phyloP scores from a whole-genome alignment of 1,284 basidiomycete genomes.

The Meripilus lineatus region DNA sequence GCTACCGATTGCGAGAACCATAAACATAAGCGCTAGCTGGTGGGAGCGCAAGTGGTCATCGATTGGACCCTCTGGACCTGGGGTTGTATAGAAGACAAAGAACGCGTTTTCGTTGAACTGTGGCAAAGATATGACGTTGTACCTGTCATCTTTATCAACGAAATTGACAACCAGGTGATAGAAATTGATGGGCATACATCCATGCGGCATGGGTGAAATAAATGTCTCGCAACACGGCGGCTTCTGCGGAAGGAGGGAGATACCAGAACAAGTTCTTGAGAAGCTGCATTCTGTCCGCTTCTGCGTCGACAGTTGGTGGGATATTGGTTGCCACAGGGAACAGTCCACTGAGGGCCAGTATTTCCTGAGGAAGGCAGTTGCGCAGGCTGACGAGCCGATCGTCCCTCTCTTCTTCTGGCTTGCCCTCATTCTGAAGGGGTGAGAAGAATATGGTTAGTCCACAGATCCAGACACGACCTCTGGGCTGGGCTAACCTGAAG shows the following conservation, averaged over 20 bases:
- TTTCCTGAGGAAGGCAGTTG: conserved; percentile 51
- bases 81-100: conserved; percentile 52
- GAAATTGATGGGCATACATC: conserved; percentile 70
- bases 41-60: conserved; percentile 61
- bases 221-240: conserved; percentile 52
- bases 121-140: conserved; percentile 63
- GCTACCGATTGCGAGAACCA: conserved; percentile 70
- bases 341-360: conserved; percentile 56
- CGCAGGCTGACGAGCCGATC: conserved; percentile 45
- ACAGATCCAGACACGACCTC: not conserved
- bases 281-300: conserved; percentile 35
- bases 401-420: conserved; percentile 51
- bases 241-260: conserved; percentile 55
- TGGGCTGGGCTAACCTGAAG: conserved; percentile 44
- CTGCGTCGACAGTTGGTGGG: conserved; percentile 35
- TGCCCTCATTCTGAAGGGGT: conserved; percentile 49
- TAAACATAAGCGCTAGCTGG: conserved; percentile 67
- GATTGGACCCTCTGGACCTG: conserved; percentile 47
- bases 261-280: conserved; percentile 63
- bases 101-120: conserved; percentile 65
- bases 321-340: conserved; percentile 56
- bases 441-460: not conserved
- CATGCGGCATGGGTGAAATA: conserved; percentile 71
- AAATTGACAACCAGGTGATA: too few species aligned
- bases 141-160: conserved; percentile 54